Percentiles rank a stretch among this genome's conserved stretches.
Conservation (phyloP, 2,329 filamentous ascomycete genomes). For the Arthrobotrys sinensis region DNA sequence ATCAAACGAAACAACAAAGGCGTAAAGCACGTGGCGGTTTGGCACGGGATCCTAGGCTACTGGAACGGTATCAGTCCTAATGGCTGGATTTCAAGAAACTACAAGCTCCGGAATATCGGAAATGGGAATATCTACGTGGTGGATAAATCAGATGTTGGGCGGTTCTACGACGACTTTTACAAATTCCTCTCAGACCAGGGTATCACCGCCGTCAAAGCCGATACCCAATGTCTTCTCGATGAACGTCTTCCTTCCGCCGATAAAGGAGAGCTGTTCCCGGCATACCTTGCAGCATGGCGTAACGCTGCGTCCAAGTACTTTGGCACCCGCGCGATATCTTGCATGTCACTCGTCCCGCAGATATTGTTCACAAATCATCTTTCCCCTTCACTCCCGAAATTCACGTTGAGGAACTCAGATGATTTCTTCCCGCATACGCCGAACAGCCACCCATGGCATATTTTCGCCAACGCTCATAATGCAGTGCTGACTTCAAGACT, state of each 20-base stretch:
- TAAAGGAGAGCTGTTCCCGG: constrained; percentile 75
- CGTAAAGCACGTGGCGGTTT: constrained; percentile 88
- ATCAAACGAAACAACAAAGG: constrained; percentile 80
- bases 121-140: constrained; percentile 73
- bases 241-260: constrained; percentile 79
- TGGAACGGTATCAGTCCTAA: constrained; percentile 89
- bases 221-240: constrained; percentile 92
- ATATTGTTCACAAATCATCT: constrained; percentile 76
- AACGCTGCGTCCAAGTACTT: constrained; percentile 84
- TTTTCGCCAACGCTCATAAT: constrained; percentile 95
- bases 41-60: constrained; percentile 91
- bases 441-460: constrained; percentile 90
- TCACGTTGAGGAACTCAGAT: constrained; percentile 77
- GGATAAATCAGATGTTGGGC: constrained; percentile 78
- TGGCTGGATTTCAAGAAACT: constrained; percentile 81
- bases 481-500: constrained; percentile 84
- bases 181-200: constrained; percentile 80
- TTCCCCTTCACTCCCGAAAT: constrained; percentile 33
- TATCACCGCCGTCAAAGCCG: constrained; percentile 90
- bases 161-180: constrained; percentile 94
- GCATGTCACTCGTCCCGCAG: constrained; percentile 93
- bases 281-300: constrained; percentile 90
- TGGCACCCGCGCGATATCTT: constrained; percentile 83
- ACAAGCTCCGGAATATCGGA: constrained; percentile 78
- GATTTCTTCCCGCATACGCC: constrained; percentile 91